These are phyloP conservation scores for Trichoderma sp. DNA, from an alignment of 2,329 filamentous ascomycete species.

Conservation along the genomic window DNA sequence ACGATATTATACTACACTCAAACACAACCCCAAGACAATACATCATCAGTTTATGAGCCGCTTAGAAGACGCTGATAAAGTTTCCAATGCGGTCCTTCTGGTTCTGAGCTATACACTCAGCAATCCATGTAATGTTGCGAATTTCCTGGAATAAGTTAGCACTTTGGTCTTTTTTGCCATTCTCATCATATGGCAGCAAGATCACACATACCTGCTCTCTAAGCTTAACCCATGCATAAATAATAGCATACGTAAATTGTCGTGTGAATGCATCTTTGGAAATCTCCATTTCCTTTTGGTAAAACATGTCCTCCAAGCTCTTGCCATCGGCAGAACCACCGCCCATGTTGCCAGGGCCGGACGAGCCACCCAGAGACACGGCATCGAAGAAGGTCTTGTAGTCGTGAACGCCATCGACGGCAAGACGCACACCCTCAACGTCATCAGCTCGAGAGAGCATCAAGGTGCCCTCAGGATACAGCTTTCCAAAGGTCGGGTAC, in stretches of 20 bases:
- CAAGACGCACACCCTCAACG: conserved; percentile 86
- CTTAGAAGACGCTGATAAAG: conserved; percentile 95
- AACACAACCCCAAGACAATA: conserved; percentile 27
- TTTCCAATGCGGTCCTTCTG: conserved; percentile 99
- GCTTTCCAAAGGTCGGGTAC: conserved; percentile 84
- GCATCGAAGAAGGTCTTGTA: conserved; percentile 97
- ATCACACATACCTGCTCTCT: conserved; percentile 77
- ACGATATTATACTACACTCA: conserved; percentile 44
- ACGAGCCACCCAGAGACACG: conserved; percentile 70
- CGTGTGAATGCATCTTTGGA: conserved; percentile 92
- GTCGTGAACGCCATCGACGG: conserved; percentile 87
- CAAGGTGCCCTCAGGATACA: conserved; percentile 90
- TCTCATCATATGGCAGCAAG: neutral
- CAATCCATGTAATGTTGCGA: conserved; percentile 98
- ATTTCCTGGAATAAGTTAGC: conserved; percentile 69
- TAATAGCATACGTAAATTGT: conserved; percentile 91
- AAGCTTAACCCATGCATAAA: conserved; percentile 97
- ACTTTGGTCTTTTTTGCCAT: neutral
- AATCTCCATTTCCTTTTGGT: conserved; percentile 99
- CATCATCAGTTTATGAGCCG: conserved; percentile 21
- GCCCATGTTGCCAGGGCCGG: conserved; percentile 78
- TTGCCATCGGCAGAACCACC: conserved; percentile 77
- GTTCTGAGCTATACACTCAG: conserved; percentile 98
- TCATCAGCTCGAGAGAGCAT: conserved; percentile 96
- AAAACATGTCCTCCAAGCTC: conserved; percentile 96